Conservation (phyloP, 176 grass and related monocot species). For the Puya raimondii region DNA sequence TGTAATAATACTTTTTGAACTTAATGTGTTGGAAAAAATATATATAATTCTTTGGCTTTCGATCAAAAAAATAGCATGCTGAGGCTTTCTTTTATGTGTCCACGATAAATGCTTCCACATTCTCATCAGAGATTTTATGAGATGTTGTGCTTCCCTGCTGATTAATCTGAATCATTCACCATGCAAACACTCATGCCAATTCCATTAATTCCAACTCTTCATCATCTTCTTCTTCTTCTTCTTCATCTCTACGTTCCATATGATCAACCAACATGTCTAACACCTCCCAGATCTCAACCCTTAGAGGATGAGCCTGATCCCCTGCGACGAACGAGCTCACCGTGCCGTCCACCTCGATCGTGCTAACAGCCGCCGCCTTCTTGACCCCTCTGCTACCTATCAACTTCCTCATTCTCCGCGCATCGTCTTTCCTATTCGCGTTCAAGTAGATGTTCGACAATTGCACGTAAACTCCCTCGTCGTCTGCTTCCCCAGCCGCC, state of each 20-base stretch:
- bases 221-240: slow-evolving; percentile 19
- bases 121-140: no score
- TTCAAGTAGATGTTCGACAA: slow-evolving; percentile 73
- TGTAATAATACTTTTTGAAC: no score
- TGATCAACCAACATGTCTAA: slow-evolving; percentile 43
- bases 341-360: slow-evolving; percentile 40
- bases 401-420: slow-evolving; percentile 44
- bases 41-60: no score
- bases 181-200: no score
- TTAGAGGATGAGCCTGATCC: slow-evolving; percentile 41
- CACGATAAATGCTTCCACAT: no score
- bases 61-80: no score
- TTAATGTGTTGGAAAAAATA: no score
- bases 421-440: slow-evolving; percentile 57
- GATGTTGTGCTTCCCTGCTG: no score
- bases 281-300: slow-evolving; percentile 49
- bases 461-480: slow-evolving; percentile 72
- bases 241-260: slow-evolving; percentile 30
- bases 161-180: no score
- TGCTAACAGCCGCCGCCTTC: slow-evolving; percentile 46
- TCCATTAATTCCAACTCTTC: neutral
- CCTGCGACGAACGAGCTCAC: slow-evolving; percentile 65
- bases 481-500: slow-evolving; percentile 14
- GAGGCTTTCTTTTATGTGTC: no score
- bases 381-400: slow-evolving; percentile 52